Evolutionary conservation across 2,329 filamentous ascomycete species (phyloP), one percentile per base, ranked within the genome.

Genomic region (Cadophora sp.): DNA sequence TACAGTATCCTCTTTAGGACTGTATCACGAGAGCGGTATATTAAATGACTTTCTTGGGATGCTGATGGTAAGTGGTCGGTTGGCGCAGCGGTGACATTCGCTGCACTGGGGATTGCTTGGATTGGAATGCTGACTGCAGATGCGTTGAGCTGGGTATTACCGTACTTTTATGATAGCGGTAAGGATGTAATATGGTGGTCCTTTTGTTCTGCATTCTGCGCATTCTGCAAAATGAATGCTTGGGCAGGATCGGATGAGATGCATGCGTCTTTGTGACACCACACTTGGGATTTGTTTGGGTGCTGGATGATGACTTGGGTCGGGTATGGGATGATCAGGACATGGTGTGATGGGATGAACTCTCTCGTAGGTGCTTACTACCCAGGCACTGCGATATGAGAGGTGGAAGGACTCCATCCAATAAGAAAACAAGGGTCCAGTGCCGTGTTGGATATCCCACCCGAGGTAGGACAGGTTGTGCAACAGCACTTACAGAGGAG

Each of bases 21-120:
- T n/a, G 51, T 55, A 55, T 31, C 51, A 55, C 51, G 51, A 55
- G 51, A 55, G 51, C 51, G 27, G 26, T 29, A 55, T 55, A 31
- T 55, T 31, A 31, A 31, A 55, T 29, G 50, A 12, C 26, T 53
- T 19, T 53, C 27, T 29, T 55, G 51, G 51, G 51, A 29, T 29
- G 4, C 16, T 55, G 26, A 27, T 55, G 14, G 26, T 16, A 8
- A 24, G 1, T 26, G 24, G 12, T 55, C n/a, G 51, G 16, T 27
- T 55, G 51, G 16, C 31, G 50, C 9, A 53, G 26, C 29, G 50
- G 12, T 53, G 24, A 55, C 27, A 48, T 22, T 48, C 43, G 19
- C 19, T 48, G 43, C 4, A 48, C 19, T 16, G 40, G 40, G 14
- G 31, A 34, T 34, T 34, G 31, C 31, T 19, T 43, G 40, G 40